Evolutionary conservation across 257 asterid species (phyloP).

Genomic region (Nicotiana otophora): DNA sequence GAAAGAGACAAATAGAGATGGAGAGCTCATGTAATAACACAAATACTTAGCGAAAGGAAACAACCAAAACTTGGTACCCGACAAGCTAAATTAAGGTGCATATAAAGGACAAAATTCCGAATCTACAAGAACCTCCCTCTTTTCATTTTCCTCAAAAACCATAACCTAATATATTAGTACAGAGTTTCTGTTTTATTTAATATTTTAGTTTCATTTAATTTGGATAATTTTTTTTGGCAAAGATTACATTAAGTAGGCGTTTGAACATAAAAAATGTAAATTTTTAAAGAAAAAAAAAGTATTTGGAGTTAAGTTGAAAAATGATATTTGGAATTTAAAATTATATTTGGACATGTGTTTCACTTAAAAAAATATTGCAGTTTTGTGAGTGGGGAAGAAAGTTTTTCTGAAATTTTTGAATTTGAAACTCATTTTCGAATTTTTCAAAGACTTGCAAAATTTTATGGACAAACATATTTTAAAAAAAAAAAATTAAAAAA

Average conservation of each 20-base stretch:
- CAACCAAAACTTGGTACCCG: not conserved
- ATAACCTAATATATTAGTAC: not conserved
- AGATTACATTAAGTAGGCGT: too few relatives aligned
- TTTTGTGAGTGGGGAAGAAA: too few relatives aligned
- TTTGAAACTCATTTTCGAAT: too few relatives aligned
- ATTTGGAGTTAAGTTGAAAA: too few relatives aligned
- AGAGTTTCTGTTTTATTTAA: not conserved
- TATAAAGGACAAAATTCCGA: not conserved
- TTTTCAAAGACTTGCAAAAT: too few relatives aligned
- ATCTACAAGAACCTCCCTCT: not conserved
- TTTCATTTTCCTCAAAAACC: not conserved
- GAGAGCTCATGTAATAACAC: not conserved
- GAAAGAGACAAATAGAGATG: conserved; percentile 2
- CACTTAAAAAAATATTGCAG: too few relatives aligned
- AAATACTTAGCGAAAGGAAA: not conserved
- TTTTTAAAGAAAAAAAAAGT: not conserved
- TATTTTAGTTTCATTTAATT: not conserved
- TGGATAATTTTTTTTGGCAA: not conserved
- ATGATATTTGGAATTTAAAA: too few relatives aligned
- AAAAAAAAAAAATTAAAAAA: too few relatives aligned
- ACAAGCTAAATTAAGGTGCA: not conserved
- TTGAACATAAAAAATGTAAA: too few relatives aligned
- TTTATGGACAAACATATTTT: too few relatives aligned
- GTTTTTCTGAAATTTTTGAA: too few relatives aligned
- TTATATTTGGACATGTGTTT: too few relatives aligned